Evolutionary conservation across 1,284 basidiomycete species (phyloP).

Genomic region (Ustilago vetiveriae): DNA sequence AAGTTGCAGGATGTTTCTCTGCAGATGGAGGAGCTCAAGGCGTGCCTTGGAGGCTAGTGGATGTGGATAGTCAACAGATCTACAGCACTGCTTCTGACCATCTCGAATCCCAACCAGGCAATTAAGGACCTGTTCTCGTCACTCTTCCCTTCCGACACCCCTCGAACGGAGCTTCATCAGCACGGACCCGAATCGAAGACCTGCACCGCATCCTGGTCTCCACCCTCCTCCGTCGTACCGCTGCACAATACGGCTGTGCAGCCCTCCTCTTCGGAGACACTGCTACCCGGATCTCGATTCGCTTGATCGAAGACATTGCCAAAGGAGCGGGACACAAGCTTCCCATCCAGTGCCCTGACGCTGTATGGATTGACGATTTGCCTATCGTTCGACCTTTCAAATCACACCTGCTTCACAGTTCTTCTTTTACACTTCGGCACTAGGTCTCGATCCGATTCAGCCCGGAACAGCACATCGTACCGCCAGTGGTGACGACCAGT

Average conservation of each 20-base stretch:
- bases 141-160: conserved; percentile 31
- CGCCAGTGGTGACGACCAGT: conserved; percentile 6
- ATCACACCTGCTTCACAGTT: conserved; percentile 47
- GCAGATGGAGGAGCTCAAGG: not conserved
- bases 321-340: conserved; percentile 62
- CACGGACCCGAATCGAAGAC: conserved; percentile 58
- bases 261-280: conserved; percentile 54
- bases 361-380: conserved; percentile 53
- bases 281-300: conserved; percentile 52
- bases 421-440: conserved; percentile 33
- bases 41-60: conserved; percentile 5
- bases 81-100: not conserved
- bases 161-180: conserved; percentile 47
- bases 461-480: conserved; percentile 29
- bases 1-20: conserved; percentile 46
- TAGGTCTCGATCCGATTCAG: conserved; percentile 21
- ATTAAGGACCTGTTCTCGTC: conserved; percentile 35
- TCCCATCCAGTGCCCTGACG: conserved; percentile 48
- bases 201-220: conserved; percentile 47
- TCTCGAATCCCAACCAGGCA: conserved; percentile 17
- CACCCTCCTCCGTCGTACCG: conserved; percentile 40
- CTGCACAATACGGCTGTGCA: conserved; percentile 31
- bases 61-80: conserved; percentile 16
- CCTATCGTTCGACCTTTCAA: conserved; percentile 54
- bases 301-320: conserved; percentile 53